A percentile compares a stretch with the other conserved stretches of the same genome.
These are phyloP conservation scores for Bocquillonia castaneifolia DNA, from an alignment of 441 rosid genomes.

Conservation along the genomic window DNA sequence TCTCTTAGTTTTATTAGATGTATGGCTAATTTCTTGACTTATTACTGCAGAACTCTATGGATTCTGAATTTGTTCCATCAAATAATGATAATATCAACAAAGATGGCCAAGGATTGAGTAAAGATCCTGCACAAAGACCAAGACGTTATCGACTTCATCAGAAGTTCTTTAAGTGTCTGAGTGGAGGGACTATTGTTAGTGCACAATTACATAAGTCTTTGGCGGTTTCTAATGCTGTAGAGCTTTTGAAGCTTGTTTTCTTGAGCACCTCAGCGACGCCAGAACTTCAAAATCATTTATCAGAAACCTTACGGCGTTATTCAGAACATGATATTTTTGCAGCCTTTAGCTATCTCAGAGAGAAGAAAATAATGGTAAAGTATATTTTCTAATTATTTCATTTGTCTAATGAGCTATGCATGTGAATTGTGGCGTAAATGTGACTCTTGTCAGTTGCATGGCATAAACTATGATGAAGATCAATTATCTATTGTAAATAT, in stretches of 20 bases:
- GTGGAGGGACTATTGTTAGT: slow-evolving; percentile 43
- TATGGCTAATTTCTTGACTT: slow-evolving; percentile 16
- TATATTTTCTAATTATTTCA: slow-evolving; percentile 20
- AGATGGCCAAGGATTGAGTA: slow-evolving; percentile 34
- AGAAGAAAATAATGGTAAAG: slow-evolving; percentile 77
- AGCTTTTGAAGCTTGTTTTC: slow-evolving; percentile 87
- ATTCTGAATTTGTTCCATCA: slow-evolving; percentile 43
- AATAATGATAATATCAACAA: slow-evolving; percentile 34
- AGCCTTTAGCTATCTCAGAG: slow-evolving; percentile 92
- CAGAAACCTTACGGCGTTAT: slow-evolving; percentile 76
- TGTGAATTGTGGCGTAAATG: slow-evolving; percentile 3
- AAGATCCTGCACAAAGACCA: slow-evolving; percentile 41
- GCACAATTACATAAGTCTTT: slow-evolving; percentile 59
- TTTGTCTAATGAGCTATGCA: slow-evolving; percentile 13
- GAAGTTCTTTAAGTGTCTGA: slow-evolving; percentile 52
- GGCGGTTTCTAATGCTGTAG: slow-evolving; percentile 93
- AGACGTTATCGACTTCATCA: slow-evolving; percentile 49
- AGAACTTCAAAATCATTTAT: slow-evolving; percentile 59
- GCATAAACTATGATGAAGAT: background rate
- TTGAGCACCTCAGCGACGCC: slow-evolving; percentile 74
- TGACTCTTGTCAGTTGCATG: background rate
- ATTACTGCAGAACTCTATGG: slow-evolving; percentile 40
- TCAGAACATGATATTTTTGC: slow-evolving; percentile 94
- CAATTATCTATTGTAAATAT: background rate
- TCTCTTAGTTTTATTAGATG: slow-evolving; percentile 15